Evolutionary conservation across 106 monocot genomes (phyloP).

Genomic region (Chionographis japonica): DNA sequence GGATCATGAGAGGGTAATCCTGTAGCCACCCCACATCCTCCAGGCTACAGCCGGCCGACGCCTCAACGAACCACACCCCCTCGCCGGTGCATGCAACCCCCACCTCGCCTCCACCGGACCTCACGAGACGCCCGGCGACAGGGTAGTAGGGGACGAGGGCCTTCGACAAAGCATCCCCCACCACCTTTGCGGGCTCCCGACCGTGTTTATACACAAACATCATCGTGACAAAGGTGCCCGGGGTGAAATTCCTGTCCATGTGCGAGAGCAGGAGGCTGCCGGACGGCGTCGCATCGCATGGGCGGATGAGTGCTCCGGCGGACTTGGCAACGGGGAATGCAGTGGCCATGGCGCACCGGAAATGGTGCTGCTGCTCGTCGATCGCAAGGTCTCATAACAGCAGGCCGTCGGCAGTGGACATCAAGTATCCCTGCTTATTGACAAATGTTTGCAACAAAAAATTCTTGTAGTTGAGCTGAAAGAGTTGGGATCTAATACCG

Average conservation of each 20-base stretch:
- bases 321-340: not conserved
- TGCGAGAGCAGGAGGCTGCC: not conserved
- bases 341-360: too few relatives aligned
- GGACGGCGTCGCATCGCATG: not conserved
- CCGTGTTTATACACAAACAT: not conserved
- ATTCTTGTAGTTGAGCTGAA: too few relatives aligned
- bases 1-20: not conserved
- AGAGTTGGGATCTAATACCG: too few relatives aligned
- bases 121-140: not conserved
- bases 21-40: not conserved
- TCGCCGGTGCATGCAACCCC: not conserved
- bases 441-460: too few relatives aligned
- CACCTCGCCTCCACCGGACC: not conserved
- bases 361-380: too few relatives aligned
- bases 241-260: not conserved
- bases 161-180: not conserved
- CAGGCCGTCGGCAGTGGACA: too few relatives aligned
- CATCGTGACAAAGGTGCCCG: not conserved
- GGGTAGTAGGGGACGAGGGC: conserved; percentile 6
- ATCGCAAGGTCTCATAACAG: too few relatives aligned
- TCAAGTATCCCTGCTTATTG: too few relatives aligned
- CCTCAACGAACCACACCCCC: conserved; percentile 5
- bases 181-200: not conserved
- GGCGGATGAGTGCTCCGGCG: not conserved
- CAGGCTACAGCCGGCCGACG: not conserved